Conservation (phyloP, 192 early-diverging fungal species). For the Piromyces finnis region DNA sequence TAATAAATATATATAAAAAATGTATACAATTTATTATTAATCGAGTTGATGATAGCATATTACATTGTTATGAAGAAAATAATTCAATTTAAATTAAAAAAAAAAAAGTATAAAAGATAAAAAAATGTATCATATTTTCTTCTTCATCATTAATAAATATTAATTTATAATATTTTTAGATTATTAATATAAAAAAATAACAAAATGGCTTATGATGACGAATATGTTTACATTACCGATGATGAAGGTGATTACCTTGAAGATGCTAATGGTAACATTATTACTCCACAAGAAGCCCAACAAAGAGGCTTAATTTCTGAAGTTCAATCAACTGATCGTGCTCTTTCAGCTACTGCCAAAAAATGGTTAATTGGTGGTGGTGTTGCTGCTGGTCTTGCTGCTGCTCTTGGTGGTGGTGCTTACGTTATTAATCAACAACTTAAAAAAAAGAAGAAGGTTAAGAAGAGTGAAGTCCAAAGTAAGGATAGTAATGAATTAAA, state of each 20-base stretch:
- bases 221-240: background rate
- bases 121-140: too few species aligned
- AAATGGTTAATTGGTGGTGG: background rate
- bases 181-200: too few species aligned
- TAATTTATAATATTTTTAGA: too few species aligned
- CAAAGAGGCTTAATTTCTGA: background rate
- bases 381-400: background rate
- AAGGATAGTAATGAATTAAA: too few species aligned
- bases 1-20: too few species aligned
- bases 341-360: background rate
- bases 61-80: too few species aligned
- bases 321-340: background rate
- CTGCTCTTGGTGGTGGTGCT: background rate
- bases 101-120: too few species aligned
- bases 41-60: too few species aligned
- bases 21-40: too few species aligned
- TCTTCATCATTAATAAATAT: too few species aligned
- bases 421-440: background rate
- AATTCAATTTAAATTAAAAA: too few species aligned
- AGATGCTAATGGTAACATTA: background rate
- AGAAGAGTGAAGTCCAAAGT: background rate
- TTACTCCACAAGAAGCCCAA: background rate
- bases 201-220: too few species aligned
- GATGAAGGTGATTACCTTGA: background rate
- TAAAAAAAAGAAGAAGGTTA: background rate